These are phyloP conservation scores for Trichosanthes cucumerina DNA, from an alignment of 306 rosid species.

Conservation along the genomic window DNA sequence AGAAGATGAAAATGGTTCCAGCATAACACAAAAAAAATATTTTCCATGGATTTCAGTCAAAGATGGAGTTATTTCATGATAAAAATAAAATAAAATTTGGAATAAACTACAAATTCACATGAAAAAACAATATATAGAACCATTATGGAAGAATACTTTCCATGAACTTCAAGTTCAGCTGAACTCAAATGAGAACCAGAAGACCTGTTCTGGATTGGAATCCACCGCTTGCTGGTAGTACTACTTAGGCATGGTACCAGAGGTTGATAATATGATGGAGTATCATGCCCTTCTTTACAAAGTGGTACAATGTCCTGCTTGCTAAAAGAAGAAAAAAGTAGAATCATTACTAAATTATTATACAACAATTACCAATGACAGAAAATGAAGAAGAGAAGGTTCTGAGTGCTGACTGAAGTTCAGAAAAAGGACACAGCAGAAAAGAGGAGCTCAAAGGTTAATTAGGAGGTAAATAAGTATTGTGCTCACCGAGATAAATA, in stretches of 20 bases:
- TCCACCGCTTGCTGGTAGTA: conserved; percentile 71
- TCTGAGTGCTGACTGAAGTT: background rate
- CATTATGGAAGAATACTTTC: conserved; percentile 45
- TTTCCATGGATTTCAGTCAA: background rate
- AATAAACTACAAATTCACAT: background rate
- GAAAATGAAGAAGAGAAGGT: conserved; percentile 17
- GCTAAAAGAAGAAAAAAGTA: conserved; percentile 27
- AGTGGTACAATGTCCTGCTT: conserved; percentile 47
- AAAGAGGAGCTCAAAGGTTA: background rate
- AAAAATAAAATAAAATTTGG: background rate
- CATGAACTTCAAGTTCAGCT: conserved; percentile 78
- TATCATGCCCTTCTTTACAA: conserved; percentile 55
- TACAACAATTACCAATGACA: background rate
- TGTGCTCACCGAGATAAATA: conserved; percentile 66
- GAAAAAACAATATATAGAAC: background rate
- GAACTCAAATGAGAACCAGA: conserved; percentile 45
- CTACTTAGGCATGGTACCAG: conserved; percentile 84
- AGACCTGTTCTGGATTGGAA: conserved; percentile 77
- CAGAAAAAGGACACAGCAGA: conserved; percentile 13
- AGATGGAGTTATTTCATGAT: background rate
- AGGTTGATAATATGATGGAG: conserved; percentile 58
- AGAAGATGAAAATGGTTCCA: background rate
- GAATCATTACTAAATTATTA: background rate
- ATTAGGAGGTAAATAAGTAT: background rate
- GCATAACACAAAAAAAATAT: background rate